Evolutionary conservation across 23 red algal species (phyloP).

Genomic region (Gracilaria vermiculophylla): DNA sequence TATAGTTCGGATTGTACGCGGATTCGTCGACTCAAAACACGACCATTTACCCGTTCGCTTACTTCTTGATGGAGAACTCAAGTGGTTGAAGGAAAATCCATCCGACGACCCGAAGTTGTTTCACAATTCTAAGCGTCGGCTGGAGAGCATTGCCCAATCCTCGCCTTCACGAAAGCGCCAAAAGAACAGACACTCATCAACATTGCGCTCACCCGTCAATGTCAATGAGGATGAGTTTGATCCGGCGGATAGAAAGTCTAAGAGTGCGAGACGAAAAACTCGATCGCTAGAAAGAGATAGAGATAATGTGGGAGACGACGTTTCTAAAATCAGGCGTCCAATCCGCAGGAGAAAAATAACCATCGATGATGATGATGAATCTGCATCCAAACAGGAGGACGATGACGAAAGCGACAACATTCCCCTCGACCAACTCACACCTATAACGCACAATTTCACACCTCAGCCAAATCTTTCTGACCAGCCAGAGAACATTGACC

Average conservation of each 20-base stretch:
- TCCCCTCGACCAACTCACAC: neutral
- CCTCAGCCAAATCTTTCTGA: neutral
- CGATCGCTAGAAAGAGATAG: neutral
- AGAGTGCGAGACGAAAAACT: neutral
- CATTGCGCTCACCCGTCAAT: neutral
- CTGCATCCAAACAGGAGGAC: neutral
- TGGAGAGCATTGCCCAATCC: neutral
- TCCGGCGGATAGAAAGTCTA: neutral
- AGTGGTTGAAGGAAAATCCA: slow-evolving; percentile 20
- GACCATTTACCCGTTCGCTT: slow-evolving; percentile 19
- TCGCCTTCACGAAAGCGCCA: neutral
- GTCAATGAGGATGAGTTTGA: slow-evolving; percentile 18
- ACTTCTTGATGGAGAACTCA: slow-evolving; percentile 19
- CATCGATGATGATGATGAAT: slow-evolving; percentile 6
- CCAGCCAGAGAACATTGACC: neutral
- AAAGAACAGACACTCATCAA: neutral
- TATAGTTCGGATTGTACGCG: slow-evolving; percentile 47
- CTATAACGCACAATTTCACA: too few species aligned
- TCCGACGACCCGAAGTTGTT: slow-evolving; percentile 36
- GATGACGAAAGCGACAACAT: neutral
- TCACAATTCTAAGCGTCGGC: neutral
- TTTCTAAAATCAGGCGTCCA: neutral
- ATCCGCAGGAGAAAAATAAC: neutral
- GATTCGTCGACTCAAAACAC: slow-evolving; percentile 23
- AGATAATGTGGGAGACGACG: neutral